phyloP scores from a whole-genome alignment of 495 filamentous ascomycete genomes.

The Penicillium diatomitis region DNA sequence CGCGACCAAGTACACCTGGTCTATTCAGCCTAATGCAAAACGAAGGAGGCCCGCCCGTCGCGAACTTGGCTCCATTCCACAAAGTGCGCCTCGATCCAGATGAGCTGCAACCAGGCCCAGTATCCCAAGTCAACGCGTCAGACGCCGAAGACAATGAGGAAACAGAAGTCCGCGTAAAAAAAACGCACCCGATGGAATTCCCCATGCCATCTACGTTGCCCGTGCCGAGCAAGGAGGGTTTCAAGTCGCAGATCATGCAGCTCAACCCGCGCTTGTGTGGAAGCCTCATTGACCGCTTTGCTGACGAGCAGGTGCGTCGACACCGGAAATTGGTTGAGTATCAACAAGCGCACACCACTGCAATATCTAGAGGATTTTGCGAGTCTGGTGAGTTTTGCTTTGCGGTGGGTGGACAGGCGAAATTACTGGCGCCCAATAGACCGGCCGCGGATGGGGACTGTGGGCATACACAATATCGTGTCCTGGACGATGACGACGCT shows the following conservation, averaged over 20 bases:
- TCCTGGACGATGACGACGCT: conserved; percentile 50
- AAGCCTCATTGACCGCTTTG: conserved; percentile 74
- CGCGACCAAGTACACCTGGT: conserved; percentile 34
- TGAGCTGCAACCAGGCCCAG: not conserved
- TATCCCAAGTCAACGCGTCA: conserved; percentile 10
- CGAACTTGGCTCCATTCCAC: conserved; percentile 31
- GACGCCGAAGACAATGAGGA: conserved; percentile 40
- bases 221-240: conserved; percentile 66
- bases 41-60: conserved; percentile 40
- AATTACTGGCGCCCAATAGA: conserved; percentile 40
- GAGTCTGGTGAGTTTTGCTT: conserved; percentile 52
- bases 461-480: conserved; percentile 42
- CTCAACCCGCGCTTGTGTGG: conserved; percentile 61
- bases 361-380: conserved; percentile 46
- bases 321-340: conserved; percentile 71
- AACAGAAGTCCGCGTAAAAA: conserved; percentile 28
- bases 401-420: conserved; percentile 51
- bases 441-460: conserved; percentile 30
- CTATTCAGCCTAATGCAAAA: conserved; percentile 39
- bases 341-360: conserved; percentile 60
- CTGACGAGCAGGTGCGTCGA: conserved; percentile 65
- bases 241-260: conserved; percentile 62
- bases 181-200: conserved; percentile 42
- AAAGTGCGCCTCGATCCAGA: conserved; percentile 3
- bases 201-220: conserved; percentile 39